Evolutionary conservation across 2,329 filamentous ascomycete genomes (phyloP), one percentile per base, ranked within the genome.

Genomic region (Paracoccidioides brasiliensis): DNA sequence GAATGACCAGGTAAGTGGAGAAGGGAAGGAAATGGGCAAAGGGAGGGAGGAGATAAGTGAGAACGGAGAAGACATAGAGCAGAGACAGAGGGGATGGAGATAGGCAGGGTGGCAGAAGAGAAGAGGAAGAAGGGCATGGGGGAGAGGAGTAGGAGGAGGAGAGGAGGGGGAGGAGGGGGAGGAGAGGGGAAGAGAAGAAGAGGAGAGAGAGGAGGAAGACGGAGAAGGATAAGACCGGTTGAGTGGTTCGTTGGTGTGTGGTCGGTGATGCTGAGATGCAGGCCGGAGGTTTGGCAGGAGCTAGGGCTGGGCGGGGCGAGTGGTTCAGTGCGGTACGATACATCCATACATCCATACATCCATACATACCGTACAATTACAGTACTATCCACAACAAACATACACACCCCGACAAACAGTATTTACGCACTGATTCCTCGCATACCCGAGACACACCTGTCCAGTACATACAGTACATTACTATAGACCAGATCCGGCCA

Each of bases 101-200:
- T 37, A 30, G 32, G 41, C 32, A 14, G 15, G 51, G 41, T 22
- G 4, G 22, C n/a, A 43, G 32, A 33, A 43, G 32, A 33, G 58
- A 52, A 55, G 55, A 56, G 48, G 50, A 48, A 51, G 56, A 42
- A 38, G 37, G 12, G 7, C 32, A 50, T 38, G 41, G 53, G 56
- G 57, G 61, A 58, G 53, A 57, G 58, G 60, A 59, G 56, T 45
- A 56, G 58, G 60, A 59, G 56, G 46, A 56, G 58, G 55, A 59
- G 57, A 48, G 54, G 50, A 52, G 40, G 22, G 52, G 48, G 35
- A 37, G 52, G 43, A 40, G 53, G 35, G 54, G 32, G 42, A 15
- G 14, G 14, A n/a, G 45, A 35, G 46, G 53, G 14, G 49, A 45
- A 30, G 45, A 46, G 33, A 15, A 50, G 53, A 43, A 15, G 53